Evolutionary conservation across 306 rosid species (phyloP), one percentile per base, ranked within the genome.

Genomic region (Quercus variabilis): DNA sequence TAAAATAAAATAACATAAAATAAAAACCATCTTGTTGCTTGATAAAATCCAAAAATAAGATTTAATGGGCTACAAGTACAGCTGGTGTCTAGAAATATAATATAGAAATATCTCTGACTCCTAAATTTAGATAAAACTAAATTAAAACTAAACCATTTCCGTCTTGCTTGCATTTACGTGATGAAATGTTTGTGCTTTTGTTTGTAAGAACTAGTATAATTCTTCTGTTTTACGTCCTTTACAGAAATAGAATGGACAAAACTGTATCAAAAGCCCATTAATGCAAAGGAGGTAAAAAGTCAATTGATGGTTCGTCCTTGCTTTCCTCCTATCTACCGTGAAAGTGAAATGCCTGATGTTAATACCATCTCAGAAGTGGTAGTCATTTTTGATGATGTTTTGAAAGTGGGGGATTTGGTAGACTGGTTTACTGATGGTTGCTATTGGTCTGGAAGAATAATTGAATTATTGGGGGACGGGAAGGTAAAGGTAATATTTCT

Each of bases 361-460:
- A 78, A 75, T 85, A 71, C 84, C 73, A 83, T 82, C 78, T 77
- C 83, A 23, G 89, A 85, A 83, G 83, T 68, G 58, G 55, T 84
- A 43, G 93, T 90, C 65, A 63, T 89, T 56, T 80, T 83, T 73
- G 65, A 74, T 63, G 83, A 85, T 54, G 63, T 2, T 31, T 90
- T 95, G 99, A 91, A 86, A 79, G 88, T 88, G 71, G 99, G 97
- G 59, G 90, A 94, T 87, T 87, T 91, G 84, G 95, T 94, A 35
- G 99, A 94, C 83, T 94, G 97, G 95, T 80, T 65, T 78, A 21
- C 58, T 20, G 97, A 91, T 78, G 87, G 78, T 69, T 94, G 97
- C 71, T 84, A 83, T 87, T 94, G 99, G 99, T 91, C 95, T 12
- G 97, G 91, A 71, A 85, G 18, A 76, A 80, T 92, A 67, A 73